Conservation (phyloP, 768 basidiomycete species). For the Favolaschia claudopus region DNA sequence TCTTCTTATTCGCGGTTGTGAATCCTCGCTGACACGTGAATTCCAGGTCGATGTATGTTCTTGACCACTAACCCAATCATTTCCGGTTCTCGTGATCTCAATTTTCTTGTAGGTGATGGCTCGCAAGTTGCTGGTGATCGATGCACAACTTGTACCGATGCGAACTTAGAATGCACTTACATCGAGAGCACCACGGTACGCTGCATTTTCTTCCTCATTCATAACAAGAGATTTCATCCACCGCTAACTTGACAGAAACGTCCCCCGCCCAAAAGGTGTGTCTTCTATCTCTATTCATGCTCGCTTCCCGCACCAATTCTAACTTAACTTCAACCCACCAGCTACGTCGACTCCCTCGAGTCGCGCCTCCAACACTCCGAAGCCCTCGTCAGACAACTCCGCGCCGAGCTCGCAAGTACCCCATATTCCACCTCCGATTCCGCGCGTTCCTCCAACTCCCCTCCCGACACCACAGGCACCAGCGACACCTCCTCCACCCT, state of each 20-base stretch:
- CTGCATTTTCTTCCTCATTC: not conserved
- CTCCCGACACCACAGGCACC: not conserved
- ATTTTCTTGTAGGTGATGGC: not conserved
- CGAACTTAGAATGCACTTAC: slow-evolving; percentile 6
- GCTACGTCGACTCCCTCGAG: not conserved
- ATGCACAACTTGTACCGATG: not conserved
- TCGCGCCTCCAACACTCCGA: not conserved
- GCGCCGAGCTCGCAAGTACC: not conserved
- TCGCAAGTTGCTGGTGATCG: not conserved
- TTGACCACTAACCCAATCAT: not conserved
- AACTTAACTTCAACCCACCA: no score
- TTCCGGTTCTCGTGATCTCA: not conserved
- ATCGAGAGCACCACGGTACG: not conserved
- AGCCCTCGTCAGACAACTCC: not conserved
- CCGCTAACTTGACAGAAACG: not conserved
- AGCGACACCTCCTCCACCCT: not conserved
- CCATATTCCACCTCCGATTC: not conserved
- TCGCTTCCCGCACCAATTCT: no score
- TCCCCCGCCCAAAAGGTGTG: not conserved
- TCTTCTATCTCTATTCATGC: not conserved
- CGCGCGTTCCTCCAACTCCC: not conserved
- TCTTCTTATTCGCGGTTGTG: no score
- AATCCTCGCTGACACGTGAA: no score
- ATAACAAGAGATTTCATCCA: not conserved
- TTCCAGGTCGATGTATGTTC: no score